Conservation (phyloP, 192 early-diverging fungal genomes). For the Coemansia sp. region DNA sequence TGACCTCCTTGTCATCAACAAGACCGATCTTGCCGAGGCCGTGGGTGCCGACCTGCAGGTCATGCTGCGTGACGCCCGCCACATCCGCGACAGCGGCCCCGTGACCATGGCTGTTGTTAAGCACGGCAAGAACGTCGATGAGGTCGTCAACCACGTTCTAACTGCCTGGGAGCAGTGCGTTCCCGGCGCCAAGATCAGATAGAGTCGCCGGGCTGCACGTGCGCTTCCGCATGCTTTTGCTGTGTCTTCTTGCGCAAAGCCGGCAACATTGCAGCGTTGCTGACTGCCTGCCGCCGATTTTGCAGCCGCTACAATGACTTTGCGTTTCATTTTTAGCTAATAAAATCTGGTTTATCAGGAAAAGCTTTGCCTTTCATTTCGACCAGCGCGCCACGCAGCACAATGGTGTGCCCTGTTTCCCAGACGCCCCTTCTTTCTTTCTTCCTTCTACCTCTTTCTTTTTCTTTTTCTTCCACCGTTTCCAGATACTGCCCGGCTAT, state of each 20-base stretch:
- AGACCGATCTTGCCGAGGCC: constrained; percentile 88
- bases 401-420: too few relatives aligned
- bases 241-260: not conserved
- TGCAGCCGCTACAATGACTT: too few relatives aligned
- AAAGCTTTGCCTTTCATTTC: too few relatives aligned
- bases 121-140: constrained; percentile 81
- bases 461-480: not conserved
- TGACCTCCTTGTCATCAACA: constrained; percentile 94
- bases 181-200: constrained; percentile 48
- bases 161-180: constrained; percentile 54
- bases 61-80: constrained; percentile 85
- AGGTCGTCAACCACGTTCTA: constrained; percentile 77
- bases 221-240: not conserved
- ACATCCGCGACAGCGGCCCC: constrained; percentile 87
- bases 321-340: too few relatives aligned
- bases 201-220: too few relatives aligned
- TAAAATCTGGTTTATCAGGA: too few relatives aligned
- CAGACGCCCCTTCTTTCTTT: too few relatives aligned
- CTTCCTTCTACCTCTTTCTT: not conserved
- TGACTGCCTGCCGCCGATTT: too few relatives aligned
- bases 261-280: too few relatives aligned
- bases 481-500: not conserved
- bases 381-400: too few relatives aligned
- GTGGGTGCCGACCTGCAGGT: constrained; percentile 91
- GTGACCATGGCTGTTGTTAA: constrained; percentile 92